Evolutionary conservation across 2,329 filamentous ascomycete species (phyloP).

Genomic region (Fusarium sp.): DNA sequence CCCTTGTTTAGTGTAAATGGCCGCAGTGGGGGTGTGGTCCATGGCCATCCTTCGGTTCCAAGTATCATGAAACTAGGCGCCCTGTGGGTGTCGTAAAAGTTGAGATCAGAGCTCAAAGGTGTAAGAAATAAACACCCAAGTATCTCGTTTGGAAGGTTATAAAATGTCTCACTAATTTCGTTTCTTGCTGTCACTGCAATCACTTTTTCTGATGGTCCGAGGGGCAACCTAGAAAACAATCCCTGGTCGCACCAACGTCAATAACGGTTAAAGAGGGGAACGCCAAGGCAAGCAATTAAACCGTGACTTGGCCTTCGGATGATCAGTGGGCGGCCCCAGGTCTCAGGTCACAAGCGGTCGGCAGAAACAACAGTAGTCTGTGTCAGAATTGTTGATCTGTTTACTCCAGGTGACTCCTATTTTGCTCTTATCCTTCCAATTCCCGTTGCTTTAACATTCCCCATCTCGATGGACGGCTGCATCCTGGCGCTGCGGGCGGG

Average conservation of each 20-base stretch:
- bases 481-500: background rate
- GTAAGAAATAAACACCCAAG: background rate
- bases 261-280: slow-evolving; percentile 40
- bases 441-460: background rate
- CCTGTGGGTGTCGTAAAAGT: background rate
- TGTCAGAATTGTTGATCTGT: slow-evolving; percentile 24
- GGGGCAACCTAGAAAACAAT: slow-evolving; percentile 15
- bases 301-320: slow-evolving; percentile 26
- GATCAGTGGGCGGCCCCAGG: slow-evolving; percentile 30
- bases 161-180: background rate
- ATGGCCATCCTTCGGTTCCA: slow-evolving; percentile 39
- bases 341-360: slow-evolving; percentile 18
- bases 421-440: background rate
- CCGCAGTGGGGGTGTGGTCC: slow-evolving; percentile 32
- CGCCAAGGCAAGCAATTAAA: slow-evolving; percentile 40
- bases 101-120: background rate
- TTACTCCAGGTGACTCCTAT: slow-evolving; percentile 18
- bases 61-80: slow-evolving; percentile 42
- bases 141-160: accelerated
- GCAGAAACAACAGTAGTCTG: slow-evolving; percentile 14
- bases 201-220: background rate
- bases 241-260: slow-evolving; percentile 30
- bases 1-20: slow-evolving; percentile 43
- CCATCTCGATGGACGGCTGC: background rate
- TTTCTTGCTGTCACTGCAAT: background rate